Base-by-base conservation (phyloP, 1,284 basidiomycete genomes). In the Leucoagaricus sp. region DNA sequence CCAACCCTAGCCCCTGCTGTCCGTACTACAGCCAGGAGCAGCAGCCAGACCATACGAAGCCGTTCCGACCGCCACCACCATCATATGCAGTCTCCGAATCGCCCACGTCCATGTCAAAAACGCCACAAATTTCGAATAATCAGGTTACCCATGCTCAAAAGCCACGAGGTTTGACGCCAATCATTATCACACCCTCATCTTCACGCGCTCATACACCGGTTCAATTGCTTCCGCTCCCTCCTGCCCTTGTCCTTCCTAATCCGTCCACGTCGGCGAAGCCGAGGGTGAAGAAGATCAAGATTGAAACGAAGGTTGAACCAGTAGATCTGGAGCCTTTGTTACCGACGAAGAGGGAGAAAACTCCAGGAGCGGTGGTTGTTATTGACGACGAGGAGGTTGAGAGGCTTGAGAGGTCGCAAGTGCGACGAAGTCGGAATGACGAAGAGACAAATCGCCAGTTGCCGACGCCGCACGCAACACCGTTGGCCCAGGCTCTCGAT, bases 121-220 rank as follows among this genome's bases (percentile, higher is more conserved):
- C 41, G 23, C 41, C 17, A 44, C 41, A 9, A 38, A 38, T 38
- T 9, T 44, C 17, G 23, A 25, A 44, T 21, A 44, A 23, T 10
- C 7, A 19, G 9, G 44, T 47, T 2, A 8, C 21, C 21, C 40
- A 52, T 21, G n/a, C 29, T 25, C 17, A 49, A n/a, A 7, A 1
- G 6, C 28, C 28, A 29, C 47, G 40, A n/a, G 46, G 46, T 8
- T 19, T 41, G 17, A 42, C 28, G 10, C 45, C 34, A 3, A 47
- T 47, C n/a, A 42, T 49, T 10, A 55, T 48, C 44, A 54, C 44
- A 4, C 45, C 44, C 29, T 28, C 53, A 19, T 46, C 52, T 9
- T 47, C 45, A 28, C 45, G 45, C 10, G 25, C 36, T 9, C 45
- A 41, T 23, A 48, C 53, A 26, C 45, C 44, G 4, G 19, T 28